Conservation (phyloP, 177 flowering plant species). For the Vitis hybrid region DNA sequence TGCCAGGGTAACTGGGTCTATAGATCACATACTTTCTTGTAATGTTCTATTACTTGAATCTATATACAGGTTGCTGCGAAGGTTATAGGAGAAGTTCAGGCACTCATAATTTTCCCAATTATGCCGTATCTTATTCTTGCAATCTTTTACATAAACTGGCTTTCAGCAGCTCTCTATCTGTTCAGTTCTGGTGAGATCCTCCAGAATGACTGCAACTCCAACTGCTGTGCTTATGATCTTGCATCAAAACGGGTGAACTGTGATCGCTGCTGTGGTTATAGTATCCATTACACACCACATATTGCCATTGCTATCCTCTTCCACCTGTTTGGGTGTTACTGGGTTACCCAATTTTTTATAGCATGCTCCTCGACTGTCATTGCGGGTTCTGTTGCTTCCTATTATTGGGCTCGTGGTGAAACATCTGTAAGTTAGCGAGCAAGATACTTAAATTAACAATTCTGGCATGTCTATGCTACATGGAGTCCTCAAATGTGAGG, state of each 20-base stretch:
- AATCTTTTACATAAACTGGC: constrained; percentile 88
- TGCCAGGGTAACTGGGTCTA: neutral
- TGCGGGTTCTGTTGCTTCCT: constrained; percentile 98
- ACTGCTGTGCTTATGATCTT: constrained; percentile 92
- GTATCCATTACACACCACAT: constrained; percentile 81
- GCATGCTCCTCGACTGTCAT: constrained; percentile 96
- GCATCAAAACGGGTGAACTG: constrained; percentile 54
- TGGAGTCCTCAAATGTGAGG: no score
- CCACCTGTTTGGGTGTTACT: constrained; percentile 88
- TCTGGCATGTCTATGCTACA: no score
- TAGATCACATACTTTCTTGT: neutral
- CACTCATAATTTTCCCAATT: constrained; percentile 83
- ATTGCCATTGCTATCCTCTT: constrained; percentile 76
- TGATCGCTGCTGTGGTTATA: constrained; percentile 89
- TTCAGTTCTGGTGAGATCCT: constrained; percentile 85
- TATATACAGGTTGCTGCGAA: constrained; percentile 89
- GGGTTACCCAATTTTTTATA: constrained; percentile 87
- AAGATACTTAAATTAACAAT: no score
- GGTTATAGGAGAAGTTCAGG: constrained; percentile 94
- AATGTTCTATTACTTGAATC: neutral
- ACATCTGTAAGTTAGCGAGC: constrained; percentile 52
- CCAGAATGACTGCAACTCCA: constrained; percentile 67
- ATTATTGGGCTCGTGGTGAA: constrained; percentile 96
- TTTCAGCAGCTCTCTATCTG: constrained; percentile 81
- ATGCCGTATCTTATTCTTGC: constrained; percentile 76